Evolutionary conservation across 352 stramenopile genomes (phyloP).

Genomic region (Pythium pectinolyticum): DNA sequence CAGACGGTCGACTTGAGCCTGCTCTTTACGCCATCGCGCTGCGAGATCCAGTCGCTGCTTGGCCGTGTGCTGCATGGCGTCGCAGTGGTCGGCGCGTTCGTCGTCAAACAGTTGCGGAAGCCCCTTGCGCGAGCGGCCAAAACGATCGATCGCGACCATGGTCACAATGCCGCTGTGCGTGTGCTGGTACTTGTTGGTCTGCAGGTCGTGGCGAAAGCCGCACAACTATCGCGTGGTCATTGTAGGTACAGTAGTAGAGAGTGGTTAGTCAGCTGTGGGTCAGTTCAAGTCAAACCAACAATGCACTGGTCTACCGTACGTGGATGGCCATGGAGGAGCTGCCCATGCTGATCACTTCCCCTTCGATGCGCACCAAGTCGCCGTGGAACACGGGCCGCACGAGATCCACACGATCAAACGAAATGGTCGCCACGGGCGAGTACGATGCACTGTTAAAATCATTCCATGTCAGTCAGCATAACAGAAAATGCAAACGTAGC

Average conservation of each 20-base stretch:
- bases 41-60: slow-evolving; percentile 30
- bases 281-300: too few species aligned
- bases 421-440: slow-evolving; percentile 30
- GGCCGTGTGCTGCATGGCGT: slow-evolving; percentile 23
- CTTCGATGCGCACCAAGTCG: slow-evolving; percentile 38
- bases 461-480: background rate
- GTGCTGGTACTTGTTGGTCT: slow-evolving; percentile 33
- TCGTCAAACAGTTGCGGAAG: slow-evolving; percentile 31
- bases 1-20: slow-evolving; percentile 32
- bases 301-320: slow-evolving; percentile 6
- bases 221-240: slow-evolving; percentile 22
- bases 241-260: too few species aligned
- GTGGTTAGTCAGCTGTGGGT: too few species aligned
- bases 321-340: slow-evolving; percentile 39
- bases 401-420: slow-evolving; percentile 38
- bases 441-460: slow-evolving; percentile 7
- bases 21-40: slow-evolving; percentile 31
- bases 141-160: slow-evolving; percentile 38
- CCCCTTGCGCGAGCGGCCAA: slow-evolving; percentile 27
- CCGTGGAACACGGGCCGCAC: slow-evolving; percentile 39
- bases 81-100: slow-evolving; percentile 12
- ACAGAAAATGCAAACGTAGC: too few species aligned
- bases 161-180: slow-evolving; percentile 38
- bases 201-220: slow-evolving; percentile 33
- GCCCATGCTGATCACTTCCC: slow-evolving; percentile 34